Conservation (phyloP, 768 basidiomycete genomes). For the Leccinum longicurvipes region DNA sequence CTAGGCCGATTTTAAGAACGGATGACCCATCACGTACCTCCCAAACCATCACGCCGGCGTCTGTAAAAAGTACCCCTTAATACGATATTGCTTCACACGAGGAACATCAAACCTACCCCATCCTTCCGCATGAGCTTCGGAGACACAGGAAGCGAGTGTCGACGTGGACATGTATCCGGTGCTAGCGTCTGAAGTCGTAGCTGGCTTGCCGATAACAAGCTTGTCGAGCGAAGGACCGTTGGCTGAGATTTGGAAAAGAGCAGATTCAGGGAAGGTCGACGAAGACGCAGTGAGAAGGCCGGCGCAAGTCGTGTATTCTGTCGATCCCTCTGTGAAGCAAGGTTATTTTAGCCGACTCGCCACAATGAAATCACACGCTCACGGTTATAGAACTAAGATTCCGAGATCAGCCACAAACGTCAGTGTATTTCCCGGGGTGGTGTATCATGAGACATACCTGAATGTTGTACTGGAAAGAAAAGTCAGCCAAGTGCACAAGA, state of each 20-base stretch:
- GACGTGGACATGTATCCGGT: slow-evolving; percentile 56
- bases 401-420: neutral
- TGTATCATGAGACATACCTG: slow-evolving; percentile 23
- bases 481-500: neutral
- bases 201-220: slow-evolving; percentile 76
- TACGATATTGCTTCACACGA: neutral
- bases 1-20: neutral
- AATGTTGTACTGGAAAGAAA: slow-evolving; percentile 38
- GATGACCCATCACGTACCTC: slow-evolving; percentile 29
- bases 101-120: slow-evolving; percentile 9
- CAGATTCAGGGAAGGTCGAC: slow-evolving; percentile 37
- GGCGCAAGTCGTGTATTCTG: slow-evolving; percentile 36
- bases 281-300: slow-evolving; percentile 40
- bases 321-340: slow-evolving; percentile 30
- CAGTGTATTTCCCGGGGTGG: neutral
- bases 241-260: slow-evolving; percentile 46
- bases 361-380: neutral
- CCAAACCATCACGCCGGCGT: slow-evolving; percentile 39
- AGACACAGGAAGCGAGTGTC: slow-evolving; percentile 55
- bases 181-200: slow-evolving; percentile 42
- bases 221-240: slow-evolving; percentile 59
- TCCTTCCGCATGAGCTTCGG: slow-evolving; percentile 39
- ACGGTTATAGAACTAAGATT: slow-evolving; percentile 22
- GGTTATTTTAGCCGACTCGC: neutral
- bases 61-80: slow-evolving; percentile 20